A percentile compares a stretch with the other conserved stretches of the same genome.
phyloP scores from a whole-genome alignment of 768 basidiomycete species.

The Psilocybe sp. region DNA sequence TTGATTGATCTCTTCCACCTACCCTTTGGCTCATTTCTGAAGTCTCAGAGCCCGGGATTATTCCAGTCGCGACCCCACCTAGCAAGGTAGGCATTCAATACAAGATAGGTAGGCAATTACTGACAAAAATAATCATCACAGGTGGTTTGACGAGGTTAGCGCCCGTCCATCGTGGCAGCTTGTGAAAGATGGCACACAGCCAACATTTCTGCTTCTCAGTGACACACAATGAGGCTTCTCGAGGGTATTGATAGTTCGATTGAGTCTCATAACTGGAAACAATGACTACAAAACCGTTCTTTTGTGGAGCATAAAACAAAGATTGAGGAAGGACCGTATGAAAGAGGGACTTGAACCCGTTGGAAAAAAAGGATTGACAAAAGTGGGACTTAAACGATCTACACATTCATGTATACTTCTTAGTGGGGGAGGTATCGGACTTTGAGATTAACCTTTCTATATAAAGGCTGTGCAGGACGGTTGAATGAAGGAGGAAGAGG shows the following conservation, averaged over 20 bases:
- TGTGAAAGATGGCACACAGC: conserved; percentile 37
- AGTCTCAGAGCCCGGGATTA: conserved; percentile 20
- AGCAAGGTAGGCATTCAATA: conserved; percentile 27
- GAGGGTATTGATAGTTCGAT: not conserved
- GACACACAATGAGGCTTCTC: not conserved
- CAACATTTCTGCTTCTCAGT: not conserved
- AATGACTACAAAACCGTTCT: no score
- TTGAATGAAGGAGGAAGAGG: no score
- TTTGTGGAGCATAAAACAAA: no score
- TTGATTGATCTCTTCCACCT: conserved; percentile 61
- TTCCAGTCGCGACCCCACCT: conserved; percentile 41
- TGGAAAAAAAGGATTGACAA: no score
- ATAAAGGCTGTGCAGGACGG: no score
- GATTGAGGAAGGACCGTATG: no score
- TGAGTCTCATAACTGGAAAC: not conserved
- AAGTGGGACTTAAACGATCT: no score
- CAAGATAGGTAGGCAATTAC: not conserved
- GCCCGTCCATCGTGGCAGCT: conserved; percentile 46
- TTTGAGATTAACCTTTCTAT: no score
- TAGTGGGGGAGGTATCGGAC: no score
- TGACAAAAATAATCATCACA: not conserved
- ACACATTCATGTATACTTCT: no score
- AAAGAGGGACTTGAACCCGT: no score
- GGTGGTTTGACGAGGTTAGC: conserved; percentile 32
- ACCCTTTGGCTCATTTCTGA: conserved; percentile 31